These are phyloP conservation scores for Chrysosporium keratinophilum DNA, from an alignment of 2,329 filamentous ascomycete species.

Conservation along the genomic window DNA sequence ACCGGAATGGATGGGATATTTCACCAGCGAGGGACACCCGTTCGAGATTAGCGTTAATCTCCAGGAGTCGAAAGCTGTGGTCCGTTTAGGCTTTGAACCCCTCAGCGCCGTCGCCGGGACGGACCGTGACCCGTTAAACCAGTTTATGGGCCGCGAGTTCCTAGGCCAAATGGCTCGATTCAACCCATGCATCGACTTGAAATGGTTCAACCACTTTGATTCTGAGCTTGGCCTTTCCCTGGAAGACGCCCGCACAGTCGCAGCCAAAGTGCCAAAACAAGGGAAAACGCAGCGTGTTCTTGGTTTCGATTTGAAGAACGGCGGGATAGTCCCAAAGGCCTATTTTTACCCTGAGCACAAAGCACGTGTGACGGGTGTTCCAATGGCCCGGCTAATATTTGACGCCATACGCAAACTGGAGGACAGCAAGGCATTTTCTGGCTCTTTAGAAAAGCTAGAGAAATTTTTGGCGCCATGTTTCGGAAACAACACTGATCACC, in stretches of 20 bases:
- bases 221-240: conserved; percentile 6
- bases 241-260: conserved; percentile 1
- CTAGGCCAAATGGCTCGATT: not conserved
- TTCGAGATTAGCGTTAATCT: conserved; percentile 13
- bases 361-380: conserved; percentile 6
- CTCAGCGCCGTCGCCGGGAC: conserved; percentile 4
- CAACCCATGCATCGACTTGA: not conserved
- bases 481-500: not conserved
- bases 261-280: conserved; percentile 1
- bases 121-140: conserved; percentile 10
- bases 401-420: conserved; percentile 5
- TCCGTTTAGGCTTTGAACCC: conserved; percentile 11
- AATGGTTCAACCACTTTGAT: conserved; percentile 5
- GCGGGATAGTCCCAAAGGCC: conserved; percentile 13
- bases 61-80: not conserved
- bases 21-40: conserved; percentile 3
- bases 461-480: not conserved
- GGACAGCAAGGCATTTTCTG: not conserved
- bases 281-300: conserved; percentile 16
- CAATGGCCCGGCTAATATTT: conserved; percentile 1
- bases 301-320: conserved; percentile 16
- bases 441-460: not conserved
- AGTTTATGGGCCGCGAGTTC: not conserved
- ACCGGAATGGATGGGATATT: conserved; percentile 2
- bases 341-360: conserved; percentile 19